These are phyloP conservation scores for Boletus speciosus DNA, from an alignment of 768 basidiomycete genomes.

Conservation along the genomic window DNA sequence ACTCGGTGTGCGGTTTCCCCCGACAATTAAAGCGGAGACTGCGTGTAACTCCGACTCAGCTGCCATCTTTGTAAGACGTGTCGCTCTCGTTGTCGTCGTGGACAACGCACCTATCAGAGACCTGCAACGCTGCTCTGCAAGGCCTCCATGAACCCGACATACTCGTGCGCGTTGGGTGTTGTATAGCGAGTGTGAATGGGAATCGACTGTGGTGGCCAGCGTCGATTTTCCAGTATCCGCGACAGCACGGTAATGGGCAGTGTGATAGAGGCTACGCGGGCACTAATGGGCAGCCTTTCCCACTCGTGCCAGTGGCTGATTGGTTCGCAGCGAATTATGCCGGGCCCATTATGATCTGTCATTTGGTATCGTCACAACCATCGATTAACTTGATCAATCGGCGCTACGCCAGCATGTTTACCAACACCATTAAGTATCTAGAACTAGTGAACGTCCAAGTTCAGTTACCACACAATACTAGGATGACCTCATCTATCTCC, in stretches of 20 bases:
- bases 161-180: background rate
- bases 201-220: background rate
- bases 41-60: background rate
- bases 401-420: background rate
- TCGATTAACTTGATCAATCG: constrained; percentile 15
- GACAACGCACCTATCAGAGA: background rate
- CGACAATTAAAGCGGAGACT: constrained; percentile 18
- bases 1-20: background rate
- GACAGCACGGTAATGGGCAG: constrained; percentile 8
- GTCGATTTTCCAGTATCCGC: background rate
- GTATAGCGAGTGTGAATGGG: background rate
- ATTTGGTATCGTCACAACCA: constrained; percentile 15
- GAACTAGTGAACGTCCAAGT: background rate
- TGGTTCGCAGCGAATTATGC: constrained; percentile 10
- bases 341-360: constrained; percentile 11
- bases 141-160: background rate
- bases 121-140: background rate
- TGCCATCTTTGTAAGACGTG: constrained; percentile 5
- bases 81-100: constrained; percentile 4
- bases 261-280: constrained; percentile 18
- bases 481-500: background rate
- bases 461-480: background rate
- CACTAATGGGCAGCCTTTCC: constrained; percentile 12
- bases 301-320: constrained; percentile 17
- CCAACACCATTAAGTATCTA: background rate